Evolutionary conservation across 2,329 filamentous ascomycete genomes (phyloP).

Genomic region (Clathrospora elynae): DNA sequence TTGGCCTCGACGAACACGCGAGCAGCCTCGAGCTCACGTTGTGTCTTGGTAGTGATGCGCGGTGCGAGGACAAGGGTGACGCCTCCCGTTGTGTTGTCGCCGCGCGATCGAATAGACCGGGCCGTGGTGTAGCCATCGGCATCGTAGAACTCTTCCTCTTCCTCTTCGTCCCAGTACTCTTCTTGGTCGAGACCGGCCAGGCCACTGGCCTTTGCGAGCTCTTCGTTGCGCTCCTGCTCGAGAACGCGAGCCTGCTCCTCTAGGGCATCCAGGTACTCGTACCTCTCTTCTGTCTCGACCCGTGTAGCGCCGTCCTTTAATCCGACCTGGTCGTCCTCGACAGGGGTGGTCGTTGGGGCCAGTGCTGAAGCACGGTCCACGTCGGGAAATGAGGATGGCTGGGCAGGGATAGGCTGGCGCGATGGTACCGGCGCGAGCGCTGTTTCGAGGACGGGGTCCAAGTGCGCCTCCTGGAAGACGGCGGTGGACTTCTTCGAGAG

Average conservation of each 20-base stretch:
- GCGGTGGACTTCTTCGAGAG: slow-evolving; percentile 59
- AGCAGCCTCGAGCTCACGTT: slow-evolving; percentile 73
- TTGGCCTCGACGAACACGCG: slow-evolving; percentile 69
- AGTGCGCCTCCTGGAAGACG: slow-evolving; percentile 58
- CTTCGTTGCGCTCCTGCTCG: slow-evolving; percentile 46
- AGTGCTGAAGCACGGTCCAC: slow-evolving; percentile 29
- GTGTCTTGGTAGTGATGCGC: slow-evolving; percentile 68
- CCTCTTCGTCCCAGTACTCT: slow-evolving; percentile 74
- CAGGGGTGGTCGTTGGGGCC: slow-evolving; percentile 21
- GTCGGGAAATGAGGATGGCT: slow-evolving; percentile 30
- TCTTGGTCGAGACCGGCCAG: slow-evolving; percentile 58
- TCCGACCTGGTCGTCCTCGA: slow-evolving; percentile 20
- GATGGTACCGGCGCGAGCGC: slow-evolving; percentile 25
- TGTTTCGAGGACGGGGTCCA: slow-evolving; percentile 25
- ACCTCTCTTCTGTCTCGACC: slow-evolving; percentile 34
- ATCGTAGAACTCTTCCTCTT: slow-evolving; percentile 75
- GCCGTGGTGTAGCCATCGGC: slow-evolving; percentile 76
- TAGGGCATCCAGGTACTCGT: slow-evolving; percentile 46
- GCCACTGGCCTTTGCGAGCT: slow-evolving; percentile 36
- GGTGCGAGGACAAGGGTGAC: slow-evolving; percentile 73
- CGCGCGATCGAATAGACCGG: slow-evolving; percentile 75
- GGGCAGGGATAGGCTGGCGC: slow-evolving; percentile 29
- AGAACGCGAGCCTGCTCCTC: slow-evolving; percentile 45
- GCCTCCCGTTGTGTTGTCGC: slow-evolving; percentile 72
- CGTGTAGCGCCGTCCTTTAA: slow-evolving; percentile 31